phyloP scores from a whole-genome alignment of 2,329 filamentous ascomycete species.

The Paecilomyces sp. region DNA sequence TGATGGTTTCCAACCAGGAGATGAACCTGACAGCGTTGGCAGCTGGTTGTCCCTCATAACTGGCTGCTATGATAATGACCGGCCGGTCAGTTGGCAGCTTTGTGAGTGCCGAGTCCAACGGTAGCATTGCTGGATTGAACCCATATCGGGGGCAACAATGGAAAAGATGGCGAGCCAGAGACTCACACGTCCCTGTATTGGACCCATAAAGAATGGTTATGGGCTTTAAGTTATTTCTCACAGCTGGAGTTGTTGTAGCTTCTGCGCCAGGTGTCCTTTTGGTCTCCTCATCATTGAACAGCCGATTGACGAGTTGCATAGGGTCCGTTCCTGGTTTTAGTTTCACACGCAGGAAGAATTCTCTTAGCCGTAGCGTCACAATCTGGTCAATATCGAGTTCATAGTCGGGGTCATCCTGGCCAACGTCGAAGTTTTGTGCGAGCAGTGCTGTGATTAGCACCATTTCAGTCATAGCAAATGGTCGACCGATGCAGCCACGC shows the following conservation, averaged over 20 bases:
- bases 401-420: not conserved
- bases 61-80: slow-evolving; percentile 32
- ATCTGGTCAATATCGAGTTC: not conserved
- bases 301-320: too few relatives aligned
- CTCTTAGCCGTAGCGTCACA: not conserved
- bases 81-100: slow-evolving; percentile 27
- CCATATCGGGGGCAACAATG: too few relatives aligned
- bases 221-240: too few relatives aligned
- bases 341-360: too few relatives aligned
- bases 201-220: not conserved
- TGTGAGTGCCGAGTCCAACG: not conserved
- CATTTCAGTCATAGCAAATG: not conserved
- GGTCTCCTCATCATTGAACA: too few relatives aligned
- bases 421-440: not conserved
- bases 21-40: slow-evolving; percentile 38
- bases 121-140: too few relatives aligned
- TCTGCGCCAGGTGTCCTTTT: too few relatives aligned
- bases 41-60: slow-evolving; percentile 36
- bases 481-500: not conserved
- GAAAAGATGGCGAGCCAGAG: not conserved
- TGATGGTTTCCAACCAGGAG: slow-evolving; percentile 27
- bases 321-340: too few relatives aligned
- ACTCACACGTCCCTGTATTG: not conserved
- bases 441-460: not conserved
- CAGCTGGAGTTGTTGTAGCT: too few relatives aligned